phyloP scores from a whole-genome alignment of 2,329 filamentous ascomycete species.

The Fusarium sublunatum region DNA sequence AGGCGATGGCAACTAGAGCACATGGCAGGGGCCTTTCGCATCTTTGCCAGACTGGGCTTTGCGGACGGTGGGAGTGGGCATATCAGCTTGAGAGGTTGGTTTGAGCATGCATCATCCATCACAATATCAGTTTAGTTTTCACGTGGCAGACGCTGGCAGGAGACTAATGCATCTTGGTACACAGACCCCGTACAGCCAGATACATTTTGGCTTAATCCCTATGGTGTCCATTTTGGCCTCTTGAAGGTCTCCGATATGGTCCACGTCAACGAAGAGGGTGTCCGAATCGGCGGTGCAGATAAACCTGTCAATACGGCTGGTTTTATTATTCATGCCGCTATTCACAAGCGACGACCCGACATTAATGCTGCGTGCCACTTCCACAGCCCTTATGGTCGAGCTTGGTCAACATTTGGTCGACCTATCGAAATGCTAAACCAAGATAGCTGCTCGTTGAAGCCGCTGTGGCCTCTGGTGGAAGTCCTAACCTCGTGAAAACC shows the following conservation, averaged over 20 bases:
- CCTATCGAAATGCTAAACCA: constrained; percentile 76
- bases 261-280: constrained; percentile 68
- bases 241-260: constrained; percentile 75
- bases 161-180: too few species aligned
- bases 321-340: constrained; percentile 74
- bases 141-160: too few species aligned
- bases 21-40: constrained; percentile 59
- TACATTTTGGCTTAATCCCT: constrained; percentile 63
- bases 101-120: too few species aligned
- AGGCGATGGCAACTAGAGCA: constrained; percentile 52
- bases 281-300: constrained; percentile 69
- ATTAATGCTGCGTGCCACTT: constrained; percentile 75
- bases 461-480: constrained; percentile 53
- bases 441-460: constrained; percentile 73
- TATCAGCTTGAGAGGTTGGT: constrained; percentile 53
- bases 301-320: constrained; percentile 73
- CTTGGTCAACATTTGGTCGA: constrained; percentile 72
- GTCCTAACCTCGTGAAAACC: constrained; percentile 48
- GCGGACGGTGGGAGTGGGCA: constrained; percentile 60
- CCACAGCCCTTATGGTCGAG: constrained; percentile 71
- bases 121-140: constrained; percentile 4
- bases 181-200: constrained; percentile 50
- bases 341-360: constrained; percentile 71
- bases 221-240: constrained; percentile 73
- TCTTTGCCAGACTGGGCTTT: constrained; percentile 60